Conservation (phyloP, 345 rosid genomes). For the Salix exigua region DNA sequence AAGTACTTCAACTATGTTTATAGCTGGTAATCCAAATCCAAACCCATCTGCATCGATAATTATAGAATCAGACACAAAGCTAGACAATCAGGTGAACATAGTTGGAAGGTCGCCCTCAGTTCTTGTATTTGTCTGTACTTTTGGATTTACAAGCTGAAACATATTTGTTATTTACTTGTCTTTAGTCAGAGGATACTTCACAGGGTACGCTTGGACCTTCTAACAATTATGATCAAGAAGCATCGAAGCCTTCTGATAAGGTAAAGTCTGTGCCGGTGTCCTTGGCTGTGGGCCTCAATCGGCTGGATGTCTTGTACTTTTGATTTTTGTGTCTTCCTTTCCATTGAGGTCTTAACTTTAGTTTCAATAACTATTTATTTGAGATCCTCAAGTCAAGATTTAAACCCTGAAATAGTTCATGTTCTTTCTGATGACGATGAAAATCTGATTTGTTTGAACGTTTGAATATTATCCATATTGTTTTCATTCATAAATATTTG, state of each 20-base stretch:
- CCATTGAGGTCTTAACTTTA: not conserved
- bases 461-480: not conserved
- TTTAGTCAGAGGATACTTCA: conserved; percentile 84
- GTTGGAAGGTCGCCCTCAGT: conserved; percentile 7
- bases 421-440: not conserved
- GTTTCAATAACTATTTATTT: not conserved
- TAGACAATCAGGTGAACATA: conserved; percentile 60
- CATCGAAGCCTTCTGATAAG: conserved; percentile 68
- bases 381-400: not conserved
- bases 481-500: not conserved
- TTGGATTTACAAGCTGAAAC: conserved; percentile 15
- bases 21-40: conserved; percentile 20
- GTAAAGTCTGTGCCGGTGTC: conserved; percentile 25
- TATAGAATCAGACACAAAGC: conserved; percentile 46
- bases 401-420: not conserved
- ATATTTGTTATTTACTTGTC: conserved; percentile 17
- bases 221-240: conserved; percentile 73
- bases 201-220: conserved; percentile 54
- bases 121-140: not conserved
- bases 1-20: conserved; percentile 35
- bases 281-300: not conserved
- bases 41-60: conserved; percentile 21
- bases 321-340: not conserved
- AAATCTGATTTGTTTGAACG: not conserved
- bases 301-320: not conserved